Conservation (phyloP, 768 basidiomycete genomes). For the Rhizopogon sp. region DNA sequence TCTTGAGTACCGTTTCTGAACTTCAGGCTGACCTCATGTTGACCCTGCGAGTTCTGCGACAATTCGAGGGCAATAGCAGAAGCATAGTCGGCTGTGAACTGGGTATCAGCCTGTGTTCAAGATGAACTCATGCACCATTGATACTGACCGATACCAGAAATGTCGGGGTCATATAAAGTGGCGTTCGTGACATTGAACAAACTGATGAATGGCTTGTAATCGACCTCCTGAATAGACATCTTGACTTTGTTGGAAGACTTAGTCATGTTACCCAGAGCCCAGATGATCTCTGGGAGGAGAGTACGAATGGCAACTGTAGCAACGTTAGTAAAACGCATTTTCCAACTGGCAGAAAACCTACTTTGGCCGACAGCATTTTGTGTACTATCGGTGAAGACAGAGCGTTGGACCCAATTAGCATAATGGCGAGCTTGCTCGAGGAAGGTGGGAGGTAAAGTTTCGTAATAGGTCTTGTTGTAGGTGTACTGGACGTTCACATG, state of each 20-base stretch:
- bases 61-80: conserved; percentile 69
- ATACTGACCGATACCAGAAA: conserved; percentile 56
- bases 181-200: conserved; percentile 70
- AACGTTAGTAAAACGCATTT: neutral
- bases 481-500: conserved; percentile 64
- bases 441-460: conserved; percentile 64
- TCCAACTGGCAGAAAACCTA: conserved; percentile 27
- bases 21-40: conserved; percentile 66
- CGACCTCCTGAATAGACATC: conserved; percentile 64
- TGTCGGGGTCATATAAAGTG: conserved; percentile 45
- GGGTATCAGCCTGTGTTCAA: neutral
- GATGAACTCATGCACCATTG: neutral
- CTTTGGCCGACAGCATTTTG: conserved; percentile 68
- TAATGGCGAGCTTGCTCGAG: conserved; percentile 62
- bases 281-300: conserved; percentile 60
- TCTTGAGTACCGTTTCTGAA: conserved; percentile 67
- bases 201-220: conserved; percentile 82
- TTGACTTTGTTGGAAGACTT: conserved; percentile 68
- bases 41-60: conserved; percentile 54
- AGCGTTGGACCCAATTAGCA: conserved; percentile 70
- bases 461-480: conserved; percentile 74
- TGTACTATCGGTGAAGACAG: conserved; percentile 55
- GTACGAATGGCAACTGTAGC: conserved; percentile 67
- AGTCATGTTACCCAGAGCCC: conserved; percentile 66
- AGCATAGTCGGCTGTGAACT: conserved; percentile 53